A percentile compares a stretch with the other conserved stretches of the same genome.
phyloP scores from a whole-genome alignment of 2,329 filamentous ascomycete species.

The Blastomyces emzantsi region DNA sequence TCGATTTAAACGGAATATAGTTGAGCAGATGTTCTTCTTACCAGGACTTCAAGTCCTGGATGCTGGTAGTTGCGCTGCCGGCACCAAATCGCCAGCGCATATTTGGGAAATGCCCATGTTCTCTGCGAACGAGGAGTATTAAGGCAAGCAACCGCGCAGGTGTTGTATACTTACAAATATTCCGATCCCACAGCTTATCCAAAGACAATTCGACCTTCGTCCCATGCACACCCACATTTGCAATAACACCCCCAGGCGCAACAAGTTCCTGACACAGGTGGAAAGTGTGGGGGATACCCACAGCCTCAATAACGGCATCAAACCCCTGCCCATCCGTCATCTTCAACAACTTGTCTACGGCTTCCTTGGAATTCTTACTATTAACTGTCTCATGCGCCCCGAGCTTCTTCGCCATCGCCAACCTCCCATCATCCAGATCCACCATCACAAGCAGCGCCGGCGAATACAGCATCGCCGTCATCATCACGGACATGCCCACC shows the following conservation, averaged over 20 bases:
- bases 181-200: slow-evolving; percentile 47
- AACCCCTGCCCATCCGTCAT: slow-evolving; percentile 46
- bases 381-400: slow-evolving; percentile 43
- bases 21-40: not conserved
- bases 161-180: slow-evolving; percentile 39
- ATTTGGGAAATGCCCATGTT: not conserved
- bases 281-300: slow-evolving; percentile 47
- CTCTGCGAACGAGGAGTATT: not conserved
- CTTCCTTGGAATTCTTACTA: slow-evolving; percentile 26
- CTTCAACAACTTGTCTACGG: slow-evolving; percentile 32
- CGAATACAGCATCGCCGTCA: slow-evolving; percentile 48
- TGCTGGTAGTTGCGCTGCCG: not conserved
- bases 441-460: slow-evolving; percentile 45
- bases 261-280: slow-evolving; percentile 47
- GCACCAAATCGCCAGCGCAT: not conserved
- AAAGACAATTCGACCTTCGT: slow-evolving; percentile 45
- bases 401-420: slow-evolving; percentile 41
- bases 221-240: slow-evolving; percentile 52
- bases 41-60: not conserved
- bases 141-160: too few species aligned
- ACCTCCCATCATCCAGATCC: slow-evolving; percentile 42
- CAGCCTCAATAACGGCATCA: slow-evolving; percentile 51
- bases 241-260: slow-evolving; percentile 45
- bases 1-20: not conserved
- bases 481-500: slow-evolving; percentile 47